Base-by-base conservation (phyloP, 2,329 filamentous ascomycete species). In the Fusarium coffeatum region DNA sequence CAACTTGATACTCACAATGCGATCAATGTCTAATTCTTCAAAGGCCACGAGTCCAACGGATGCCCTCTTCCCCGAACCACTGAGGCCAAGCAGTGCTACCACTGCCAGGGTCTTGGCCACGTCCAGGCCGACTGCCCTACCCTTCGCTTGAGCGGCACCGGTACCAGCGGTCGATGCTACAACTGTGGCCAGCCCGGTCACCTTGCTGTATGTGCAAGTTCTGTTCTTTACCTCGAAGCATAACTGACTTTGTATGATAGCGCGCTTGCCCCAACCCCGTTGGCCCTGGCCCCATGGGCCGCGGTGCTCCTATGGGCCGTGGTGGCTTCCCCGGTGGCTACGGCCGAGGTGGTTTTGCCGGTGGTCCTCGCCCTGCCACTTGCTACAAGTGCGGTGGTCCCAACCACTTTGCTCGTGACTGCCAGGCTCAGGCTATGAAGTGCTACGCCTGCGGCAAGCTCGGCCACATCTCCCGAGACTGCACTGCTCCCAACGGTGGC, bases 41-140 rank as follows among this genome's bases (percentile, higher is more conserved):
- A 58, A 74, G 92, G 93, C 81, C 96, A 99, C 83, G 96, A 99
- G 86, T 98, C 95, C 73, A 98, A 97, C 85, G 92, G 92, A 82
- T 99, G 96, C 88, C 96, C 96, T 76, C 91, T 95, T 79, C 96
- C 96, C 78, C 92, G 96, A 82, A 98, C 95, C 67, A 98, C 96
- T 72, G 96, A 99, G 85, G 94, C 94, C 55, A 99, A 99, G 90
- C 96, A 99, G 87, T 99, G 96, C 89, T 99, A 99, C 83, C 96
- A 98, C 85, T 99, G 96, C 88, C 96, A 98, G 86, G 96, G 96
- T 64, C 89, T 98, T 68, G 96, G 96, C 74, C 96, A 99, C 81
- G 96, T 99, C 77, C 96, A 99, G 86, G 96, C 96, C 75, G 96
- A 99, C 83, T 99, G 96, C 88, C 96, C 96, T 77, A 98, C 96